Base-by-base conservation (phyloP, 164 flowering plant genomes). In the Pachysandra terminalis region DNA sequence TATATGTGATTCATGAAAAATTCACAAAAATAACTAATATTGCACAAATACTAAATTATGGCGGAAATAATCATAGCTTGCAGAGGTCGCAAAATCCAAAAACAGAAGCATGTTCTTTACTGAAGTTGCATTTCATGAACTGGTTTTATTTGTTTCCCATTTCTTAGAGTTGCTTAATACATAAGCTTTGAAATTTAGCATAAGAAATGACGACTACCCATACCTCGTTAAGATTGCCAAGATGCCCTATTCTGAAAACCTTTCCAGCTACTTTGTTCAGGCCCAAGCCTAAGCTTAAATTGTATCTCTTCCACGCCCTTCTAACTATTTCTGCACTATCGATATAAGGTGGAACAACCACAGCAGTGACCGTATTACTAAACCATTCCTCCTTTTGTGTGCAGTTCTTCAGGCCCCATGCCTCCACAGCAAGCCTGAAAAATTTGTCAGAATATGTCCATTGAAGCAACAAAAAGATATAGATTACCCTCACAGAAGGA, bases 181-280 rank as follows among this genome's bases (percentile, higher is more conserved):
- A 21, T 10, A 23, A 5, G 10, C 22, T 21, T 51, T 27, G 0
- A 23, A 25, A 3, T 19, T 25, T 14, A 49, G 40, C 27, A 15
- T 13, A 21, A 7, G 54, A 21, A 17, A 68, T 28, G 13, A 52
- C 25, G 28, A 59, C 22, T 24, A 69, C 51, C 5, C 28, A 16
- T 82, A 91, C 97, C 90, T 90, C 99, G 72, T 95, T 95, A 19
- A 95, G 73, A 77, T 85, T 84, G 52, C 98, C 98, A 67, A 92
- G 99, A 81, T 95, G 99, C 15, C 99, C 99, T 79, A 95, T 95
- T 85, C 97, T 83, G 92, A 95, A 95, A 54, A 89, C 98, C 73
- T 89, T 95, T 37, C 98, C 98, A 64, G 96, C 97, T 0, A 95
- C 91, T 79, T 91, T 92, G 87, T 95, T 95, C 63, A 95, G 85